Conservation (phyloP, 768 basidiomycete genomes). For the Kwoniella shandongensis region DNA sequence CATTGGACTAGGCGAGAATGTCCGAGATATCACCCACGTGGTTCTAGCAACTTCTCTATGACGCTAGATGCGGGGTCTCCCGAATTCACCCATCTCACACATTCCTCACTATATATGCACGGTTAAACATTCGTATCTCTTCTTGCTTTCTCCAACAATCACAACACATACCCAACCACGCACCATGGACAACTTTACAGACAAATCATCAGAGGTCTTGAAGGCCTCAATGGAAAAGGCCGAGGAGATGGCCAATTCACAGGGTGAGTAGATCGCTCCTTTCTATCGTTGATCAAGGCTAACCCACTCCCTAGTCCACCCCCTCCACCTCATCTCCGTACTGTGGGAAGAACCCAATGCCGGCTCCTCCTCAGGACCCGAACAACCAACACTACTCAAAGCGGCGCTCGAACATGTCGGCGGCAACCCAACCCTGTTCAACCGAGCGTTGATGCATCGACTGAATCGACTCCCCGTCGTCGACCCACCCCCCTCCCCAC, state of each 20-base stretch:
- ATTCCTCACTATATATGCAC: too few relatives aligned
- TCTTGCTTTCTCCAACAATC: background rate
- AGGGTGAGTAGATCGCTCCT: conserved; percentile 59
- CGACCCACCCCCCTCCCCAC: conserved; percentile 75
- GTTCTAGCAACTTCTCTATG: conserved; percentile 9
- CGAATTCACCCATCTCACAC: too few relatives aligned
- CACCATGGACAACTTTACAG: conserved; percentile 70
- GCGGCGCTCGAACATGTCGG: conserved; percentile 79
- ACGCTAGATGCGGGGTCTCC: background rate
- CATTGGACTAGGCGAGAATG: background rate
- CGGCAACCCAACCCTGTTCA: conserved; percentile 66
- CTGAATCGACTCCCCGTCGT: conserved; percentile 82
- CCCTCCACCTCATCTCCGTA: conserved; percentile 76
- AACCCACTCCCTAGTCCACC: conserved; percentile 61
- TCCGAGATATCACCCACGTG: conserved; percentile 5
- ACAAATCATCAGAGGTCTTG: conserved; percentile 72
- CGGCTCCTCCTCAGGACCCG: conserved; percentile 41
- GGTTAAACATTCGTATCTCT: background rate
- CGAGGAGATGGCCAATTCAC: conserved; percentile 77
- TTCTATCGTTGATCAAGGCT: conserved; percentile 6
- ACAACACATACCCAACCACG: background rate
- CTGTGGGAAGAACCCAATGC: conserved; percentile 67
- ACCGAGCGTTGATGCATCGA: conserved; percentile 69
- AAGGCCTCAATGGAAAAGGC: conserved; percentile 74
- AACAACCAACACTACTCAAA: conserved; percentile 65